Evolutionary conservation across 139 green algal genomes (phyloP), one percentile per base, ranked within the genome.

Genomic region (Picochlorum sp.): DNA sequence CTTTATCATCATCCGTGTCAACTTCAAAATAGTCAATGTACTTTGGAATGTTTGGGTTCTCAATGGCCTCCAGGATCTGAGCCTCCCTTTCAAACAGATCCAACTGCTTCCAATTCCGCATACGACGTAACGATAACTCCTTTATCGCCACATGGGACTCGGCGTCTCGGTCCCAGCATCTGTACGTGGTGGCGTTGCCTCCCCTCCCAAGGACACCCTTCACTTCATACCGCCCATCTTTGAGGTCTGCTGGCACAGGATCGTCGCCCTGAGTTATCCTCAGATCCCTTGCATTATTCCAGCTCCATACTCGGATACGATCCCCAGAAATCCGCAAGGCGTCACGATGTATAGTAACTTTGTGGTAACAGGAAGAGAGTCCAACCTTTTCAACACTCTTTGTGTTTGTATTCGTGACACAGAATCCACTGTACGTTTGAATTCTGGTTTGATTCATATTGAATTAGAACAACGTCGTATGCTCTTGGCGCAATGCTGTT

Each of bases 21-120:
- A 89, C 77, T 72, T 96, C 88, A 76, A 97, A 96, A 55, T 87
- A 91, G 13, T 92, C 90, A 3, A 96, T 66, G 68, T 96, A 97
- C 13, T 58, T 44, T 6, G 87, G 85, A 44, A 95, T 94, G 49
- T 71, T 73, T 21, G 71, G 74, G 58, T 83, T 78, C 1, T 52
- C 31, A 34, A 94, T 69, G 1, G 30, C 15, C 24, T 77, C 50
- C 38, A 94, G 51, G 10, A 63, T 61, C 45, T 57, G 14, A 1
- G 84, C 91, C 74, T 97, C 91, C 1, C 91, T 67, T 71, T 97
- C 73, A 70, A 97, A 97, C 65, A 97, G 74, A 31, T 95, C 83
- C 60, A 97, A 76, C 80, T 90, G 79, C 77, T 97, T 97, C 89
- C 90, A 97, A 67, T 87, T 81, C 3, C 64, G 45, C 56, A 90